A percentile compares a stretch with the other conserved stretches of the same genome.
phyloP scores from a whole-genome alignment of 2,329 filamentous ascomycete species.

The Ilyonectria sp. region DNA sequence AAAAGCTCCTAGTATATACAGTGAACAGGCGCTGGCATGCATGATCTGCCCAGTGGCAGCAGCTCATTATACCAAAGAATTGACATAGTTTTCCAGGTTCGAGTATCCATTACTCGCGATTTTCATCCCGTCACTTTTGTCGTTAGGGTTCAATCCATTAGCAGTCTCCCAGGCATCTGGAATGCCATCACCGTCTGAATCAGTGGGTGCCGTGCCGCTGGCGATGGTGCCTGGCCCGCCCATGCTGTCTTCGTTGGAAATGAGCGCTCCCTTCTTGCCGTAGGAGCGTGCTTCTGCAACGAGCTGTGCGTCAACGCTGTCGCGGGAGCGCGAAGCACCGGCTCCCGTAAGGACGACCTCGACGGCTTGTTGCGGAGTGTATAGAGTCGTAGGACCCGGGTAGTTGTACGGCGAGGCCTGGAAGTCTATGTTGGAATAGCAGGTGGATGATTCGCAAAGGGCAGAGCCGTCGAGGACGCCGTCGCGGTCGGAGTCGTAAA shows the following conservation, averaged over 20 bases:
- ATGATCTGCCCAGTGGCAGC: neutral
- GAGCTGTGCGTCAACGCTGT: slow-evolving; percentile 60
- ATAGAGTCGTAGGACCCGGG: slow-evolving; percentile 57
- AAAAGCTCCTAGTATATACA: neutral
- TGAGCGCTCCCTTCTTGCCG: slow-evolving; percentile 60
- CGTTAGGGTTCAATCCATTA: slow-evolving; percentile 58
- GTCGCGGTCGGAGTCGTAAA: slow-evolving; percentile 65
- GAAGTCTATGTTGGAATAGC: slow-evolving; percentile 64
- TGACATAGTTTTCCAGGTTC: slow-evolving; percentile 66
- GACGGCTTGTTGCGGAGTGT: slow-evolving; percentile 58
- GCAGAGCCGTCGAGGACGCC: slow-evolving; percentile 64
- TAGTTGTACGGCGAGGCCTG: slow-evolving; percentile 58
- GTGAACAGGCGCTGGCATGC: neutral
- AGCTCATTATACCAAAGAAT: slow-evolving; percentile 57
- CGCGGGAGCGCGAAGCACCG: slow-evolving; percentile 61
- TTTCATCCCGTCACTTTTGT: slow-evolving; percentile 58
- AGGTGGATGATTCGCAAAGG: slow-evolving; percentile 58
- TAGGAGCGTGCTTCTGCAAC: slow-evolving; percentile 61
- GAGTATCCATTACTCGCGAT: slow-evolving; percentile 60
- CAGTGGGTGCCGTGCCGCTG: slow-evolving; percentile 56
- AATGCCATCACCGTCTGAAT: slow-evolving; percentile 66
- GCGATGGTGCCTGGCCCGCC: slow-evolving; percentile 57
- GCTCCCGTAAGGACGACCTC: slow-evolving; percentile 56
- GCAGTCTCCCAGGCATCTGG: slow-evolving; percentile 63
- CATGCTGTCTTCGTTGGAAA: slow-evolving; percentile 62